phyloP scores from a whole-genome alignment of 2,329 filamentous ascomycete species.

The Fusarium oxysporum region DNA sequence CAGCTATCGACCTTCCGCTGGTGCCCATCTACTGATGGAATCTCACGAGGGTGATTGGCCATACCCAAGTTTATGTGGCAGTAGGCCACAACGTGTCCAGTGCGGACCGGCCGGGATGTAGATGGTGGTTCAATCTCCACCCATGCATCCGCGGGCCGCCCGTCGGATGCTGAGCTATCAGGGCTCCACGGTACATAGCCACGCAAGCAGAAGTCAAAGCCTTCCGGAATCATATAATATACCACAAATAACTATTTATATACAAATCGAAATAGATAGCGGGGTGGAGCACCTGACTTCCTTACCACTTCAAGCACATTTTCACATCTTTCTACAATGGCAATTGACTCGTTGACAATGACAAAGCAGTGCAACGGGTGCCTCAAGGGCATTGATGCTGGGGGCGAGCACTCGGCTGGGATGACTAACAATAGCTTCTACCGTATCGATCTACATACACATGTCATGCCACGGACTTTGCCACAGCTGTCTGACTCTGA shows the following conservation, averaged over 20 bases:
- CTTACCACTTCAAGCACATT: neutral
- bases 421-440: neutral
- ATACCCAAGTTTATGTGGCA: neutral
- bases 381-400: neutral
- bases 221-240: neutral
- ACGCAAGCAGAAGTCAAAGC: neutral
- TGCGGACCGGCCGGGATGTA: fast-evolving
- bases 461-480: neutral
- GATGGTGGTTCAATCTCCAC: neutral
- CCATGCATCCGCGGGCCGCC: neutral
- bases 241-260: neutral
- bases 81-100: neutral
- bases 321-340: neutral
- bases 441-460: neutral
- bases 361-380: neutral
- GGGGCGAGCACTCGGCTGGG: neutral
- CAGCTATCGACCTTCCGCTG: too few relatives aligned
- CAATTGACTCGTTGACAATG: neutral
- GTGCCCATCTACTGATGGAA: neutral
- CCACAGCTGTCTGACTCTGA: neutral
- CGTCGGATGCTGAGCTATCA: neutral
- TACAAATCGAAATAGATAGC: too few relatives aligned
- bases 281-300: neutral
- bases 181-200: neutral
- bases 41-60: neutral